phyloP scores from a whole-genome alignment of 495 filamentous ascomycete species.

The Hypoxylon cercidicola region DNA sequence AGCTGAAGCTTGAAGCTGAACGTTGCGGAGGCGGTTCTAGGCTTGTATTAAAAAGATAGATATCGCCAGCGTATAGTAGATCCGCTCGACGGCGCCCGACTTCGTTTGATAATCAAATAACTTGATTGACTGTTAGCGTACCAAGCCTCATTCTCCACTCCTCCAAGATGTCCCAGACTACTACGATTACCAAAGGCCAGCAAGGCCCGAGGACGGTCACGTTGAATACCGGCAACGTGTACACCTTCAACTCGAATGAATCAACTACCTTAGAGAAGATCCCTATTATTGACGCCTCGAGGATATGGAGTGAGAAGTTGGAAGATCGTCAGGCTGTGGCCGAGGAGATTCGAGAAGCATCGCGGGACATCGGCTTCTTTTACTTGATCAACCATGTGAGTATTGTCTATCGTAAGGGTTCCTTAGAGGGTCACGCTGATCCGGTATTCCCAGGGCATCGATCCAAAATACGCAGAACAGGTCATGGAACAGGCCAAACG shows the following conservation, averaged over 20 bases:
- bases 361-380: conserved; percentile 61
- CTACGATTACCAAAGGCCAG: neutral
- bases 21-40: neutral
- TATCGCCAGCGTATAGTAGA: neutral
- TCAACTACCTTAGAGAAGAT: conserved; percentile 44
- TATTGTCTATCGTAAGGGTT: conserved; percentile 24
- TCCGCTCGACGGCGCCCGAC: too few species aligned
- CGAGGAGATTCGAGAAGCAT: conserved; percentile 53
- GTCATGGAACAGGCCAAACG: conserved; percentile 48
- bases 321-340: conserved; percentile 51
- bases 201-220: neutral
- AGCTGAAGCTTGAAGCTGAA: too few species aligned
- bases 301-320: conserved; percentile 44
- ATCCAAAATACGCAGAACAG: conserved; percentile 40
- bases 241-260: conserved; percentile 18
- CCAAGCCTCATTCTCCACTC: neutral
- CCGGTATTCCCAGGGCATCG: conserved; percentile 45
- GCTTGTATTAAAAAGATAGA: neutral
- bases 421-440: neutral
- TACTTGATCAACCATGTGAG: conserved; percentile 50
- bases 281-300: conserved; percentile 53
- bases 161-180: conserved; percentile 11
- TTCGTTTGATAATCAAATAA: too few species aligned
- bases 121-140: neutral
- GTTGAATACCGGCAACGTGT: conserved; percentile 12